Conservation (phyloP, 1,284 basidiomycete species). For the Rhodotorula sp. region DNA sequence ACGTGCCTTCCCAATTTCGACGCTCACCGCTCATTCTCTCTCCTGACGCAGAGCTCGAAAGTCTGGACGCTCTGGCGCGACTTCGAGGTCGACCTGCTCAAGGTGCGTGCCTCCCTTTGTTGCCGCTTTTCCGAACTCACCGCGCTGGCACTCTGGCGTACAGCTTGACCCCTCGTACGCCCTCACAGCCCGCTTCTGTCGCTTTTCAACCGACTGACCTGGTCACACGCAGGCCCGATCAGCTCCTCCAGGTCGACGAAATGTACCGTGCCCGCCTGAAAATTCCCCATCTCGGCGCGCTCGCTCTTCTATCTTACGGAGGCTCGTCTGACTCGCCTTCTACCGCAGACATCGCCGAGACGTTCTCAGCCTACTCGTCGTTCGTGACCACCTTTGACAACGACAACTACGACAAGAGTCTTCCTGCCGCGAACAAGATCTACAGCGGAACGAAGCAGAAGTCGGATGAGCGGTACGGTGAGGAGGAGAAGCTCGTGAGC, state of each 20-base stretch:
- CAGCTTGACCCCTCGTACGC: slow-evolving; percentile 12
- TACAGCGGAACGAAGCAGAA: slow-evolving; percentile 29
- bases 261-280: slow-evolving; percentile 51
- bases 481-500: slow-evolving; percentile 40
- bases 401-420: slow-evolving; percentile 70
- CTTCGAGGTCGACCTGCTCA: slow-evolving; percentile 70
- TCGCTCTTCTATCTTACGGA: slow-evolving; percentile 33
- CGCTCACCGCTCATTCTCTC: no score
- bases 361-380: slow-evolving; percentile 77
- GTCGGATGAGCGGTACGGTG: slow-evolving; percentile 33
- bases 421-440: slow-evolving; percentile 71
- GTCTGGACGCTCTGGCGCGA: slow-evolving; percentile 73
- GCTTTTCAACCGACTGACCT: slow-evolving; percentile 37
- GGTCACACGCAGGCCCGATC: slow-evolving; percentile 40
- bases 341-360: slow-evolving; percentile 62
- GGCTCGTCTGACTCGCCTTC: not conserved
- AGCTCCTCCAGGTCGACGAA: slow-evolving; percentile 49
- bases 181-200: not conserved
- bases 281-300: slow-evolving; percentile 48
- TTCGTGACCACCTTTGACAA: slow-evolving; percentile 78
- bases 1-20: not conserved
- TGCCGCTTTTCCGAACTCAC: slow-evolving; percentile 18
- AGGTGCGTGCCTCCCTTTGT: slow-evolving; percentile 49
- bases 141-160: not conserved
- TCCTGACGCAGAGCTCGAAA: slow-evolving; percentile 61